phyloP scores from a whole-genome alignment of 192 early-diverging fungal species.

The Endogone sp. region DNA sequence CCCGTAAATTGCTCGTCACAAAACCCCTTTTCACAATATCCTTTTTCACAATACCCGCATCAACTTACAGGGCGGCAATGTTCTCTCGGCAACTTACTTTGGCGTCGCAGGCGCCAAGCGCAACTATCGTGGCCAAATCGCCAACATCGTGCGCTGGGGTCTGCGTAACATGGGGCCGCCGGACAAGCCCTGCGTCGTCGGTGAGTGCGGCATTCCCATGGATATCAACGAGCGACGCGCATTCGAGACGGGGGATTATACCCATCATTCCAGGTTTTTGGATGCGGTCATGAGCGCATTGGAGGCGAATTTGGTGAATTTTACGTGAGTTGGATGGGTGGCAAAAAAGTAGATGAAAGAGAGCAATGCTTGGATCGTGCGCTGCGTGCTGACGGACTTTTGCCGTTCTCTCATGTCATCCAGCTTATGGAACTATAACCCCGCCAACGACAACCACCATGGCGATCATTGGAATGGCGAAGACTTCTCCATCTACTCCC shows the following conservation, averaged over 20 bases:
- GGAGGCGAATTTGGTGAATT: conserved; percentile 72
- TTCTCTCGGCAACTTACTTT: conserved; percentile 74
- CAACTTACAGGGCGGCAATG: conserved; percentile 66
- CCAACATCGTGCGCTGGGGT: conserved; percentile 59
- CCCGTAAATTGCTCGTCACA: conserved; percentile 4
- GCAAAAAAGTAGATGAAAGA: too few species aligned
- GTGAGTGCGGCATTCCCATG: conserved; percentile 86
- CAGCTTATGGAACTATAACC: conserved; percentile 84
- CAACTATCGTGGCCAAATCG: conserved; percentile 73
- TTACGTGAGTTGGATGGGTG: conserved; percentile 46
- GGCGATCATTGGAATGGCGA: conserved; percentile 88
- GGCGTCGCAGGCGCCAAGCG: conserved; percentile 66
- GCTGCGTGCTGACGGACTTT: not conserved
- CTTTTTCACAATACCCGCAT: conserved; percentile 2
- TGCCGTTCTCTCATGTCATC: not conserved
- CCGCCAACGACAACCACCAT: conserved; percentile 69
- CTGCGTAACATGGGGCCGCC: conserved; percentile 47
- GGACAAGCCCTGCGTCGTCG: conserved; percentile 62
- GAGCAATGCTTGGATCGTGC: too few species aligned
- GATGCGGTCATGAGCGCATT: conserved; percentile 71
- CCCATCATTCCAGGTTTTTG: conserved; percentile 67
- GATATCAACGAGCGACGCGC: conserved; percentile 75
- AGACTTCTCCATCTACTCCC: conserved; percentile 75
- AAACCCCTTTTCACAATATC: conserved; percentile 1
- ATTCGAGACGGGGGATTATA: conserved; percentile 69